Base-by-base conservation (phyloP, 495 filamentous ascomycete species). In the Venustampulla echinocandica region DNA sequence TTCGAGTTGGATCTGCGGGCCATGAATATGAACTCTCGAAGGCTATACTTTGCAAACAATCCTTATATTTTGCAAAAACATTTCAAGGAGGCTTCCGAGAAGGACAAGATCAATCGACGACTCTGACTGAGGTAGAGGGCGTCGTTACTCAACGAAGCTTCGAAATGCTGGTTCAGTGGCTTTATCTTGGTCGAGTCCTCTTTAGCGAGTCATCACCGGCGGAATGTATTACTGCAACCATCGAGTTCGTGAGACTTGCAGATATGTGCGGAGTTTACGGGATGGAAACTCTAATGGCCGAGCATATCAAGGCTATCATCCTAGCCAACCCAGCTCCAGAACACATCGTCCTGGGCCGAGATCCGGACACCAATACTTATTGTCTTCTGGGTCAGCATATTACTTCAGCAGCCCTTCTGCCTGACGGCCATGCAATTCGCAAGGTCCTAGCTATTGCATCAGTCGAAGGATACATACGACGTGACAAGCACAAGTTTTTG, bases 101-200 rank as follows among this genome's bases (percentile, higher is more conserved):
- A 35, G 46, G 40, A 18, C 14, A 49, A 17, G 25, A 52, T 18
- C 46, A 46, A 40, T 45, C 35, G 20, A 46, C 24, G 4, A 47
- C n/a, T 27, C 32, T 63, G 4, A 34, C 52, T 27, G 53, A 59
- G 21, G 40, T 30, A 37, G 50, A 47, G 4, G 50, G 44, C 24
- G 28, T 47, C n/a, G 43, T 46, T 52, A 33, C 43, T 11, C 23
- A 9, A 9, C 42, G 42, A 36, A 52, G 35, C 41, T 52, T 52
- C 37, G 10, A 52, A 28, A 27, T 51, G 30, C 27, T 30, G 13
- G 27, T 30, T 7, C 27, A 30, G 27, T 30, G 27, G 27, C 13
- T 30, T 7, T 30, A 30, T 30, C 27, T 30, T 30, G 27, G 27
- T 13, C 27, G 27, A 13, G 27, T 30, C 27, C 7, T 30, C 27